These are phyloP conservation scores for Vairimorpha necatrix DNA, from an alignment of 371 early-diverging fungal species.

Conservation along the genomic window DNA sequence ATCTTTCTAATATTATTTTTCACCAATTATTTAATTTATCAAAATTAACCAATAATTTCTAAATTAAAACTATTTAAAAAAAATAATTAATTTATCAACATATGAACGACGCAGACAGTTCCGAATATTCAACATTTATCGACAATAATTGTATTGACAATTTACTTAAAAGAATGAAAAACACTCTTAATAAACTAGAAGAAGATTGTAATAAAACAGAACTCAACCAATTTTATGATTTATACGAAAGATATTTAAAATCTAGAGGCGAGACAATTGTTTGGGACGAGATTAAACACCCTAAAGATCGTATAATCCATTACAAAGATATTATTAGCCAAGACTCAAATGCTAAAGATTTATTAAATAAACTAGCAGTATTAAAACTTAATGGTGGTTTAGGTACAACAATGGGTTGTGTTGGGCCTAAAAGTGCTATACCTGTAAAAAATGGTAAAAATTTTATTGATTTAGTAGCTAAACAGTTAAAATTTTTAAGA, in stretches of 20 bases:
- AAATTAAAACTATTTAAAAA: not conserved
- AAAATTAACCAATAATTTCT: not conserved
- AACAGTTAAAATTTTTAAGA: slow-evolving; percentile 93
- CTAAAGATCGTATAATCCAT: slow-evolving; percentile 56
- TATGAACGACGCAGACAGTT: slow-evolving; percentile 2
- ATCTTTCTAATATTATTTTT: too few species aligned
- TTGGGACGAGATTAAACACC: slow-evolving; percentile 61
- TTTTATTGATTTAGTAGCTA: slow-evolving; percentile 91
- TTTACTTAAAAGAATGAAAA: slow-evolving; percentile 53
- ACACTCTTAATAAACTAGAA: slow-evolving; percentile 49
- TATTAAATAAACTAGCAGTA: slow-evolving; percentile 83
- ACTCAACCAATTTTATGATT: slow-evolving; percentile 55
- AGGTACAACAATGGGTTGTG: slow-evolving; percentile 98
- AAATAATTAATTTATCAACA: not conserved
- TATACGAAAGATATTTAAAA: slow-evolving; percentile 59
- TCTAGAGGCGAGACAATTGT: slow-evolving; percentile 55
- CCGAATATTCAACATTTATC: slow-evolving; percentile 16
- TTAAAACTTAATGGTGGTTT: slow-evolving; percentile 97
- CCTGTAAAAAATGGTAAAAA: slow-evolving; percentile 94
- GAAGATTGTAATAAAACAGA: slow-evolving; percentile 32
- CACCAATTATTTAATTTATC: too few species aligned
- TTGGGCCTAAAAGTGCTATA: slow-evolving; percentile 95
- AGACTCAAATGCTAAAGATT: slow-evolving; percentile 18
- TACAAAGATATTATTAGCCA: slow-evolving; percentile 39
- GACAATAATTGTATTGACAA: slow-evolving; percentile 47